Percentiles rank a stretch among this genome's conserved stretches.
Conservation (phyloP, 163 green algal species). For the Prototheca cutis region DNA sequence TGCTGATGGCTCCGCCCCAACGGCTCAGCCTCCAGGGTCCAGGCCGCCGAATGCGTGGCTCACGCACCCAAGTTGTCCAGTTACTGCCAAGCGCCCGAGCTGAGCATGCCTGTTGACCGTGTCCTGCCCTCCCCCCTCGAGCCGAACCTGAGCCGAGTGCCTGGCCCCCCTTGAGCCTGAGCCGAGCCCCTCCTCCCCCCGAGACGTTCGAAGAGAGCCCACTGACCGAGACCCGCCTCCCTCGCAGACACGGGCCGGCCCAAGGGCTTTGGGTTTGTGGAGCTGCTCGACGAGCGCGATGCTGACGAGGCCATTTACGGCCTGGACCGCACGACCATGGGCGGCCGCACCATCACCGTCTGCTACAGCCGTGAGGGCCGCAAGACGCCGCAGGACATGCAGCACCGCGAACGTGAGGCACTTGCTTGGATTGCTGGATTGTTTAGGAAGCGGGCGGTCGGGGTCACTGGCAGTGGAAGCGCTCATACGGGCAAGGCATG, state of each 20-base stretch:
- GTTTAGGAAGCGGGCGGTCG: no score
- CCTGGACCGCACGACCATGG: slow-evolving; percentile 66
- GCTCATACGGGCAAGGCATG: no score
- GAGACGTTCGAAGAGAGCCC: neutral
- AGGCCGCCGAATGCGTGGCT: no score
- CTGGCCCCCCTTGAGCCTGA: neutral
- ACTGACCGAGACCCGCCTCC: neutral
- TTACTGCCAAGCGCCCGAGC: no score
- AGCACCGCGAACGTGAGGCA: slow-evolving; percentile 5
- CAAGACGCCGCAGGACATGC: slow-evolving; percentile 61
- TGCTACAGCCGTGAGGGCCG: slow-evolving; percentile 32
- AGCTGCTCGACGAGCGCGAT: slow-evolving; percentile 80
- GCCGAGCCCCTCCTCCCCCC: neutral
- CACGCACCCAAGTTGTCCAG: no score
- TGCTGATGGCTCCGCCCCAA: no score
- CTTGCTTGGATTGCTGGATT: no score
- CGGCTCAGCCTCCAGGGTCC: no score
- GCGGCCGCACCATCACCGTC: slow-evolving; percentile 56
- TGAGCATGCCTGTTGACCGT: no score
- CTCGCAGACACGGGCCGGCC: slow-evolving; percentile 72
- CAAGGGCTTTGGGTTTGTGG: slow-evolving; percentile 89
- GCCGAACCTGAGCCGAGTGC: neutral
- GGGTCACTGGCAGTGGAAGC: no score
- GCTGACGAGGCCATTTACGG: slow-evolving; percentile 78
- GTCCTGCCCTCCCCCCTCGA: neutral